Conservation (phyloP, 495 filamentous ascomycete genomes). For the Neurospora cerealis region DNA sequence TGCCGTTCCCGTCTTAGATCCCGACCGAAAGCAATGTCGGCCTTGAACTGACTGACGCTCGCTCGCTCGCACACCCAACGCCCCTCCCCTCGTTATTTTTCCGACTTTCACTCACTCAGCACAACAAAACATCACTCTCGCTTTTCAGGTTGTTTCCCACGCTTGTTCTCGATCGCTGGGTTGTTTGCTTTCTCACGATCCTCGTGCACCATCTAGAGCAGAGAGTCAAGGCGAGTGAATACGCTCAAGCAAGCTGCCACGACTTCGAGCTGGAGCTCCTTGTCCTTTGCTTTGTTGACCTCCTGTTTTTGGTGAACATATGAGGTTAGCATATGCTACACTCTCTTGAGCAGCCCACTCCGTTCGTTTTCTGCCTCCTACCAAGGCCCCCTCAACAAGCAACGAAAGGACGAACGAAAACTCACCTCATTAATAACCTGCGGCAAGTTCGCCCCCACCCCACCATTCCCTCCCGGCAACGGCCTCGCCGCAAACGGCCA, state of each 20-base stretch:
- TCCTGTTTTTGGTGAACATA: slow-evolving; percentile 35
- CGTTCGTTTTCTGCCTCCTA: neutral
- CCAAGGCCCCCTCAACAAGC: neutral
- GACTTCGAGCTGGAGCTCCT: slow-evolving; percentile 93
- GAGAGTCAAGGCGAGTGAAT: slow-evolving; percentile 90
- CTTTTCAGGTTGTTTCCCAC: neutral
- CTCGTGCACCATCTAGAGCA: slow-evolving; percentile 46
- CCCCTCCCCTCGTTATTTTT: neutral
- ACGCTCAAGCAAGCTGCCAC: slow-evolving; percentile 93
- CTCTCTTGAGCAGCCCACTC: neutral
- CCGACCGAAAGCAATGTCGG: neutral
- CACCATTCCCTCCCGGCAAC: slow-evolving; percentile 47
- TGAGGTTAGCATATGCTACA: too few species aligned
- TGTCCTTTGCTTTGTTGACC: slow-evolving; percentile 73
- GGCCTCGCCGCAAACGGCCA: slow-evolving; percentile 84
- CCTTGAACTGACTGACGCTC: neutral
- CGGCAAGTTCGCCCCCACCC: slow-evolving; percentile 85
- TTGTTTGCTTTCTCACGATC: neutral
- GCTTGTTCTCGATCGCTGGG: neutral
- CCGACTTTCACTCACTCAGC: neutral
- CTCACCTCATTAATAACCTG: slow-evolving; percentile 67
- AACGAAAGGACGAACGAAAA: neutral
- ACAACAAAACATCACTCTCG: neutral
- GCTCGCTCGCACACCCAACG: neutral
- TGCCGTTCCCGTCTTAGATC: too few species aligned